A percentile compares a stretch with the other conserved stretches of the same genome.
Conservation (phyloP, 2,329 filamentous ascomycete species). For the Ophiostoma fasciatum region DNA sequence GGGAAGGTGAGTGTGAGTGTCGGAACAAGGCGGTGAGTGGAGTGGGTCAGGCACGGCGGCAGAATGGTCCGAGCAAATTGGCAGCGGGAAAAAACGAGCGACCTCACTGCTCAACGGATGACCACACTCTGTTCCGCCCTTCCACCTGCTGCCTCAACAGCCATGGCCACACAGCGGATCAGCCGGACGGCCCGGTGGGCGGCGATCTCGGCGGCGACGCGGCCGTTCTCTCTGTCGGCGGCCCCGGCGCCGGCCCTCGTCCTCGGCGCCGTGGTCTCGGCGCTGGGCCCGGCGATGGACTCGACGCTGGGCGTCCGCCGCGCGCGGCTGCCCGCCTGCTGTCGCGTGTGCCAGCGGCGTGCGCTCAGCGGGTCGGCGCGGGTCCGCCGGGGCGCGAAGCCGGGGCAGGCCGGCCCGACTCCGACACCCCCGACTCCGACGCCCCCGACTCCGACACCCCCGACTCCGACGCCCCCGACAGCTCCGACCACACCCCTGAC, state of each 20-base stretch:
- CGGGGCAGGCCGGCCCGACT: neutral
- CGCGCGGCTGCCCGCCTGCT: slow-evolving; percentile 16
- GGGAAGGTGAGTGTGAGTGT: too few species aligned
- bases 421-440: slow-evolving; percentile 10
- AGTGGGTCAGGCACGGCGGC: too few species aligned
- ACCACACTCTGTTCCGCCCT: too few species aligned
- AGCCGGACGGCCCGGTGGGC: neutral
- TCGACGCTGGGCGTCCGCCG: too few species aligned
- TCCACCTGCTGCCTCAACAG: neutral
- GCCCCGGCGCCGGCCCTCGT: neutral
- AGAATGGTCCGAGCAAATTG: too few species aligned
- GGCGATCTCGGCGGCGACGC: neutral
- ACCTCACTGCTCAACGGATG: too few species aligned
- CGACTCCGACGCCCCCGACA: slow-evolving; percentile 13
- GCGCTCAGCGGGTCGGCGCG: slow-evolving; percentile 3
- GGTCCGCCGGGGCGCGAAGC: slow-evolving; percentile 11
- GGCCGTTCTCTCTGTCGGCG: neutral
- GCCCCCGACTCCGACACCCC: slow-evolving; percentile 10
- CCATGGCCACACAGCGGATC: slow-evolving; percentile 3
- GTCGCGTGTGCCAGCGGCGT: slow-evolving; percentile 35
- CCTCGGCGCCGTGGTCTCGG: too few species aligned
- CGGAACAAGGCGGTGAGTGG: too few species aligned
- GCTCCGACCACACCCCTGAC: neutral
- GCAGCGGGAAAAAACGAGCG: too few species aligned
- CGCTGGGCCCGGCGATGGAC: too few species aligned